Evolutionary conservation across 495 filamentous ascomycete species (phyloP), one percentile per base, ranked within the genome.

Genomic region (Xylaria scruposa): DNA sequence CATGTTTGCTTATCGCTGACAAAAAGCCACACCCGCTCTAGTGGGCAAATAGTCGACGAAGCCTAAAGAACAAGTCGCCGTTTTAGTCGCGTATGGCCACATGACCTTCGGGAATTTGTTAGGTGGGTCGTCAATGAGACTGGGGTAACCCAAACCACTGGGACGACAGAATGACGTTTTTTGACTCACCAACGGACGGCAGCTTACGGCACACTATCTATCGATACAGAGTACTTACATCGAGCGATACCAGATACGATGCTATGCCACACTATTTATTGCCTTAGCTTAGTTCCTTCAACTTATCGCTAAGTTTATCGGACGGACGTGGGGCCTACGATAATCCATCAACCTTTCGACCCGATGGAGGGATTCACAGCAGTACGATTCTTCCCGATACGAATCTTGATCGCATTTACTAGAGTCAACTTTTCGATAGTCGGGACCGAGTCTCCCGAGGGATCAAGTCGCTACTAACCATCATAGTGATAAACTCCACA

Each of bases 91-190:
- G 4, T 42, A 42, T 54, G 33, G 29, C 60, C 61, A 33, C 47
- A 47, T 53, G 47, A 67, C 47, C 19, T 67, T 42, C 46, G 64
- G 64, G 64, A 47, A 54, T 40, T 38, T 53, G 29, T 33, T 42
- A 38, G 47, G 64, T 54, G 64, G 64, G 42, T 40, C 64, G 42
- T 33, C 19, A 36, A 36, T 36, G 17, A 3, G 47, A 47, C 31
- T 47, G 47, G 63, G 46, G 1, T 38, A 67, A n/a, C 29, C 64
- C 64, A 67, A 26, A 24, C 46, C 64, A 40, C 31, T 54, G 64
- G 64, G 47, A 67, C 64, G n/a, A 44, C 44, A n/a, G 4, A 3
- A 53, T 36, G 31, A 21, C 26, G 17, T 12, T 66, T 67, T 31
- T 42, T 40, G 42, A 51, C 42, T 53, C 64, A n/a, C n/a, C n/a